These are phyloP conservation scores for Saprolegnia parasitica DNA, from an alignment of 352 stramenopile genomes.

Conservation along the genomic window DNA sequence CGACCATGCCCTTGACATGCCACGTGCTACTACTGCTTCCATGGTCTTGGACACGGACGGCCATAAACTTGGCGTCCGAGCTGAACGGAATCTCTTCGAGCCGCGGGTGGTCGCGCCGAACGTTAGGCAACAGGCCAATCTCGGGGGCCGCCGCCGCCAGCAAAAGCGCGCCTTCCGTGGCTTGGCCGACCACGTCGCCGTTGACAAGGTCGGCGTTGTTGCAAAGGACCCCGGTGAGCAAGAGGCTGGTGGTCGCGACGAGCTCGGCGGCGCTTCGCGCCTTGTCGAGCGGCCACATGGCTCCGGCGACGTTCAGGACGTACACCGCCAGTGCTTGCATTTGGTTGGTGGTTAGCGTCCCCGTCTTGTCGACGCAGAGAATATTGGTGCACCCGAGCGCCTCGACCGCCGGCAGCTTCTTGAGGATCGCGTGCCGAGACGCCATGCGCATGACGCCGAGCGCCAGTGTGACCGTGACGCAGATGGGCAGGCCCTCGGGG, in stretches of 20 bases:
- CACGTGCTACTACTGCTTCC: slow-evolving; percentile 50
- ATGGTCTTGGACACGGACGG: slow-evolving; percentile 71
- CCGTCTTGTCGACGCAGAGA: slow-evolving; percentile 93
- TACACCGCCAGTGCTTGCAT: slow-evolving; percentile 84
- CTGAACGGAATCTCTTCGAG: slow-evolving; percentile 93
- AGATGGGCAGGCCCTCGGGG: slow-evolving; percentile 72
- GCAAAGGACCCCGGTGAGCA: slow-evolving; percentile 67
- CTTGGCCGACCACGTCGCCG: slow-evolving; percentile 72
- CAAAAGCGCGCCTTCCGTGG: slow-evolving; percentile 70
- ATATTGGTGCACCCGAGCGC: slow-evolving; percentile 90
- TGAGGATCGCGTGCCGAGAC: slow-evolving; percentile 80
- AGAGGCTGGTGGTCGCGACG: slow-evolving; percentile 51
- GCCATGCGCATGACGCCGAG: slow-evolving; percentile 86
- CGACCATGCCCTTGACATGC: slow-evolving; percentile 80
- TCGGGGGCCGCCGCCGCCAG: slow-evolving; percentile 46
- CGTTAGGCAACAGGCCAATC: slow-evolving; percentile 43
- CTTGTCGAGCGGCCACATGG: slow-evolving; percentile 36
- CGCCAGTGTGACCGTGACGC: slow-evolving; percentile 71
- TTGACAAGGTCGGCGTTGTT: slow-evolving; percentile 70
- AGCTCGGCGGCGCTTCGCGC: slow-evolving; percentile 36
- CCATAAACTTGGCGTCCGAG: slow-evolving; percentile 96
- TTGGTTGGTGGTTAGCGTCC: slow-evolving; percentile 90
- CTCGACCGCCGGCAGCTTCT: slow-evolving; percentile 81
- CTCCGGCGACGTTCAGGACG: slow-evolving; percentile 58
- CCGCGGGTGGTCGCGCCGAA: slow-evolving; percentile 55